These are phyloP conservation scores for Hymenoscyphus albidus DNA, from an alignment of 2,329 filamentous ascomycete species.

Conservation along the genomic window DNA sequence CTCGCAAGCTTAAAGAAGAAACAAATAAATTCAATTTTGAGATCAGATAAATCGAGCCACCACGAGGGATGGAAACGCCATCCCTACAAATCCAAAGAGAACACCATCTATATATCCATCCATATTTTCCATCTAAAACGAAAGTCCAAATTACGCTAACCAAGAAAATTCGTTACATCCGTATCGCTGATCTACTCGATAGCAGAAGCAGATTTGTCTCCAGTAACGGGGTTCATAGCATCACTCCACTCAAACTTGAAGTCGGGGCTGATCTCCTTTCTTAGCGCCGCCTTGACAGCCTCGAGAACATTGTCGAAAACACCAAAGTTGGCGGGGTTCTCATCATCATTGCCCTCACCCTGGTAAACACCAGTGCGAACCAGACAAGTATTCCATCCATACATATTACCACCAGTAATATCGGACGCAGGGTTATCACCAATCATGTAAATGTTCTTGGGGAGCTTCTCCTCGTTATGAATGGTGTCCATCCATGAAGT, in stretches of 20 bases:
- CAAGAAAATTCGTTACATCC: slow-evolving; percentile 11
- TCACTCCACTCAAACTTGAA: slow-evolving; percentile 72
- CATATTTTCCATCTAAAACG: not conserved
- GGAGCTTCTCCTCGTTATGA: slow-evolving; percentile 66
- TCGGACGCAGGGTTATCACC: slow-evolving; percentile 72
- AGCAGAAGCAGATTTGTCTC: slow-evolving; percentile 49
- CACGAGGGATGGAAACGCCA: slow-evolving; percentile 7
- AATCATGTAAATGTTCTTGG: slow-evolving; percentile 71
- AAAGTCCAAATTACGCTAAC: not conserved
- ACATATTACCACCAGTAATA: slow-evolving; percentile 74
- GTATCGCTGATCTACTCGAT: slow-evolving; percentile 44
- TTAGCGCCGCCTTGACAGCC: slow-evolving; percentile 63
- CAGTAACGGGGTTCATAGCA: slow-evolving; percentile 63
- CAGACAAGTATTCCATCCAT: slow-evolving; percentile 77
- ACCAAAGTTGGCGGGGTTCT: slow-evolving; percentile 74
- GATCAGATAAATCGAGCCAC: not conserved
- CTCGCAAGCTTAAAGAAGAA: not conserved
- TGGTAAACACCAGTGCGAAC: slow-evolving; percentile 77
- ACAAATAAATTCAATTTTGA: not conserved
- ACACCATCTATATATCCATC: not conserved
- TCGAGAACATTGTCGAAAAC: slow-evolving; percentile 72
- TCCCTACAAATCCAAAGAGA: not conserved
- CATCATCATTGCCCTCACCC: slow-evolving; percentile 69
- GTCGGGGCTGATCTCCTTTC: slow-evolving; percentile 67
- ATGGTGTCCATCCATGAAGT: slow-evolving; percentile 72